These are phyloP conservation scores for Lactifluus echinatus DNA, from an alignment of 768 basidiomycete species.

Conservation along the genomic window DNA sequence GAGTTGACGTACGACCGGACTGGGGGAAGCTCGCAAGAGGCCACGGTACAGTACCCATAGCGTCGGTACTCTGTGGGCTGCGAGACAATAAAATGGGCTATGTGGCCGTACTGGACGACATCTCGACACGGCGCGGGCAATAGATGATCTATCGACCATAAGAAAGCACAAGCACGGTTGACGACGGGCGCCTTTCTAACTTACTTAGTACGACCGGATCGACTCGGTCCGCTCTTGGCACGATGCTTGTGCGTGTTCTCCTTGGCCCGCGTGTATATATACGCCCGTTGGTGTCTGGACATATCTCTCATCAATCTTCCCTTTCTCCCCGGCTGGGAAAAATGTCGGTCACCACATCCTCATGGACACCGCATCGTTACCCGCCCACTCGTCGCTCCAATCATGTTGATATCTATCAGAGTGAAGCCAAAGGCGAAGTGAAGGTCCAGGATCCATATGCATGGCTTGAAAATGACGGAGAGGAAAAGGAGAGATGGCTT, in stretches of 20 bases:
- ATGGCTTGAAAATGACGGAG: conserved; percentile 59
- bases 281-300: not conserved
- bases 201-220: too few relatives aligned
- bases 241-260: not conserved
- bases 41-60: conserved; percentile 70
- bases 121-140: too few relatives aligned
- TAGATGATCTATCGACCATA: too few relatives aligned
- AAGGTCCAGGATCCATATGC: conserved; percentile 61
- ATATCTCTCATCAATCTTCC: not conserved
- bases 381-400: conserved; percentile 58
- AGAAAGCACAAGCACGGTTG: too few relatives aligned
- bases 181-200: too few relatives aligned
- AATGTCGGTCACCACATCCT: conserved; percentile 26
- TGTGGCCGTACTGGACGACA: conserved; percentile 35
- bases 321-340: not conserved
- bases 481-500: conserved; percentile 61
- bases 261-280: not conserved
- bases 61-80: conserved; percentile 68
- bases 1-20: conserved; percentile 40
- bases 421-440: conserved; percentile 51
- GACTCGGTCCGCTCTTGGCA: too few relatives aligned
- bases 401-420: conserved; percentile 61
- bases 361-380: conserved; percentile 52
- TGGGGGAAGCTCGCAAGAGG: conserved; percentile 47
- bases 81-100: conserved; percentile 58